These are phyloP conservation scores for Blastomyces silverae DNA, from an alignment of 2,329 filamentous ascomycete genomes.

Conservation along the genomic window DNA sequence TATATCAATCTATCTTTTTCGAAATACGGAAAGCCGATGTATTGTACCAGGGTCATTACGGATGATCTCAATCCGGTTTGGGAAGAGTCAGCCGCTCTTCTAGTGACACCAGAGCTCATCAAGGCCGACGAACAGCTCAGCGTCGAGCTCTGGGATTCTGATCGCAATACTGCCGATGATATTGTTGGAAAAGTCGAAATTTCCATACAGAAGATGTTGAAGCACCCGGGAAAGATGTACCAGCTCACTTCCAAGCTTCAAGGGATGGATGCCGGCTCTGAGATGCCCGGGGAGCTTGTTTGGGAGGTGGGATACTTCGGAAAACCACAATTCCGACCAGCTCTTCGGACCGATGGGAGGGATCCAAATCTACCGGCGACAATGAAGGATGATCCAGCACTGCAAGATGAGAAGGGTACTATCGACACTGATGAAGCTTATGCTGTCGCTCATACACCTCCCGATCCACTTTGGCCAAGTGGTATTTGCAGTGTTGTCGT, in stretches of 20 bases:
- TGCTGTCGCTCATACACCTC: conserved; percentile 80
- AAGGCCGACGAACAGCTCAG: conserved; percentile 90
- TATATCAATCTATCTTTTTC: conserved; percentile 94
- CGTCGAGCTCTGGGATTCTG: conserved; percentile 93
- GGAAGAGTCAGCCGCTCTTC: conserved; percentile 75
- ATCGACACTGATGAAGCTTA: conserved; percentile 69
- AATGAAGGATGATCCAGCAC: conserved; percentile 64
- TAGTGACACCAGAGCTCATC: conserved; percentile 83
- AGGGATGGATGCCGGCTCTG: conserved; percentile 73
- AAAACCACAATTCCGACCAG: conserved; percentile 79
- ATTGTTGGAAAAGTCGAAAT: conserved; percentile 92
- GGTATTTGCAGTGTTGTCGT: conserved; percentile 80
- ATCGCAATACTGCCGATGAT: conserved; percentile 85
- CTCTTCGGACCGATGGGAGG: conserved; percentile 79
- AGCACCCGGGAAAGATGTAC: conserved; percentile 89
- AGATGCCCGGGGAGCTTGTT: conserved; percentile 87
- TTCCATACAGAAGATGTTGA: conserved; percentile 89
- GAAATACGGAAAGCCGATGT: conserved; percentile 96
- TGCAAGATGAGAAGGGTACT: conserved; percentile 82
- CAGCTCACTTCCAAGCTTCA: conserved; percentile 75
- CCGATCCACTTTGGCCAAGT: conserved; percentile 92
- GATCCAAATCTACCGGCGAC: conserved; percentile 67
- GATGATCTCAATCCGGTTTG: conserved; percentile 91
- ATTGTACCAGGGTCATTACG: conserved; percentile 91
- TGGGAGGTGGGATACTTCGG: conserved; percentile 97